Conservation (phyloP, 2,329 filamentous ascomycete genomes). For the Boeremia lycopersici region DNA sequence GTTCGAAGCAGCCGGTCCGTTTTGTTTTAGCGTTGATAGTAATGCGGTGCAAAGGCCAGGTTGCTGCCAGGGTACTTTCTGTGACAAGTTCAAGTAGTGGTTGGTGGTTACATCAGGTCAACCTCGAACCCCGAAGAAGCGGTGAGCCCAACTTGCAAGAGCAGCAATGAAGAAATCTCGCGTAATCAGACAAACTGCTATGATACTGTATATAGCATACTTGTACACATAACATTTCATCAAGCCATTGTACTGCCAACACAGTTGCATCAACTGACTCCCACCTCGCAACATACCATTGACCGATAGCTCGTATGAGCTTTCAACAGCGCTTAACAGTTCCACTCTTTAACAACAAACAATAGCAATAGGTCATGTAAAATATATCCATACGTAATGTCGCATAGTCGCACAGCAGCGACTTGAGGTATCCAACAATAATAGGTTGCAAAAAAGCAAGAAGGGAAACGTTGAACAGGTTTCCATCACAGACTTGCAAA, state of each 20-base stretch:
- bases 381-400: conserved; percentile 12
- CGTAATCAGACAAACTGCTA: background rate
- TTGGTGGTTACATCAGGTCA: background rate
- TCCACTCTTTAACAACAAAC: conserved; percentile 13
- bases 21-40: conserved; percentile 8
- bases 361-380: conserved; percentile 26
- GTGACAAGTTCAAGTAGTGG: background rate
- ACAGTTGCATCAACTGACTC: background rate
- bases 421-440: conserved; percentile 18
- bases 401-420: conserved; percentile 15
- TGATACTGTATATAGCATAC: background rate
- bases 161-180: background rate
- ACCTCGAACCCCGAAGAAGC: background rate
- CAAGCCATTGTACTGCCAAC: background rate
- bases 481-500: background rate
- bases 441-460: background rate
- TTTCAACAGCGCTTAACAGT: background rate
- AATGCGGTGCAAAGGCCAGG: conserved; percentile 13
- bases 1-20: conserved; percentile 2
- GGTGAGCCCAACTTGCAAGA: background rate
- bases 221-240: background rate
- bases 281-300: background rate
- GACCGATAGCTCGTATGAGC: background rate
- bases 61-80: background rate
- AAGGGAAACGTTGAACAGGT: background rate